Conservation (phyloP, 1,139 yeast genomes). For the Fermentozyma sake region DNA sequence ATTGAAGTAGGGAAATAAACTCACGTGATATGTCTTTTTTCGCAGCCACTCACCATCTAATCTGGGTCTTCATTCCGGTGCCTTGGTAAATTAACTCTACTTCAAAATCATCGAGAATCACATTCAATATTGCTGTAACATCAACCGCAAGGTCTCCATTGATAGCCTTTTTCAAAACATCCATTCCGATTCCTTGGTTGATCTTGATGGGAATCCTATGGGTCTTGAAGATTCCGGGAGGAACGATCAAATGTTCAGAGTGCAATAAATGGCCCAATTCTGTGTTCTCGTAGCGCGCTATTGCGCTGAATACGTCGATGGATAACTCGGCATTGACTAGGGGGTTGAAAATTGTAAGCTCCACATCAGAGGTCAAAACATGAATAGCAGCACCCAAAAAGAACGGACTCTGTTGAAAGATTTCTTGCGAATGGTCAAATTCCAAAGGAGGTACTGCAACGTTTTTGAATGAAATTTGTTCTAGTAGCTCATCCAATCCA, state of each 20-base stretch:
- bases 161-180: slow-evolving; percentile 43
- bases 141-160: slow-evolving; percentile 48
- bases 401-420: slow-evolving; percentile 19
- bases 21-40: neutral
- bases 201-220: slow-evolving; percentile 46
- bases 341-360: slow-evolving; percentile 50
- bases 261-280: slow-evolving; percentile 41
- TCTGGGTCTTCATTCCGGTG: slow-evolving; percentile 33
- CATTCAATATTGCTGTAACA: slow-evolving; percentile 37
- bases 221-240: slow-evolving; percentile 49
- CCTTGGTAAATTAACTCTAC: slow-evolving; percentile 43
- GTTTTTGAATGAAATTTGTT: slow-evolving; percentile 11
- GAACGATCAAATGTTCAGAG: slow-evolving; percentile 31
- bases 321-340: slow-evolving; percentile 36
- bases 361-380: slow-evolving; percentile 47
- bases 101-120: slow-evolving; percentile 32
- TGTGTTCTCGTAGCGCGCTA: slow-evolving; percentile 43
- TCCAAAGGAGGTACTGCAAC: slow-evolving; percentile 14
- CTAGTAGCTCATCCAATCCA: slow-evolving; percentile 14
- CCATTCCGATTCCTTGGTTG: slow-evolving; percentile 44
- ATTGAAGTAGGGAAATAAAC: too few species aligned
- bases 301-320: slow-evolving; percentile 39
- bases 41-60: slow-evolving; percentile 23
- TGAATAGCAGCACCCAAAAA: slow-evolving; percentile 47
- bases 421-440: slow-evolving; percentile 5